Conservation (phyloP, 2,329 filamentous ascomycete genomes). For the Ceratocystis destructans region DNA sequence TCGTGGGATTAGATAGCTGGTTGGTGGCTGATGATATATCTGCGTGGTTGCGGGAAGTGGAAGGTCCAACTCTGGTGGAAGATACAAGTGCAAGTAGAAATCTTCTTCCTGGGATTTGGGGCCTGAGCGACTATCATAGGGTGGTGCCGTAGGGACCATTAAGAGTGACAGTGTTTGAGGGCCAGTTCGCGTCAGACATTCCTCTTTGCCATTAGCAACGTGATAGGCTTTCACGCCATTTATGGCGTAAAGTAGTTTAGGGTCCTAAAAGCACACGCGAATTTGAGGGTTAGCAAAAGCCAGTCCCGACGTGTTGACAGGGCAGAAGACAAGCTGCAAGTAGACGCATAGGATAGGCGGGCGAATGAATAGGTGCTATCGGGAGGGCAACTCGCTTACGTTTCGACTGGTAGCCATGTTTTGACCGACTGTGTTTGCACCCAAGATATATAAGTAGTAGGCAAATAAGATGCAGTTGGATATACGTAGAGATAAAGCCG, state of each 20-base stretch:
- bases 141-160: conserved; percentile 85
- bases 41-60: conserved; percentile 90
- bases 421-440: not conserved
- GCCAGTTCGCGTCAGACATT: conserved; percentile 67
- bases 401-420: conserved; percentile 18
- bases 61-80: conserved; percentile 86
- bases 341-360: not conserved
- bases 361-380: not conserved
- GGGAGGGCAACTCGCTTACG: conserved; percentile 4
- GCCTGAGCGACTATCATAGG: conserved; percentile 44
- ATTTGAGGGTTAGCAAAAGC: conserved; percentile 13
- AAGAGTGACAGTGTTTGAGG: conserved; percentile 83
- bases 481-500: not conserved
- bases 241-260: conserved; percentile 56
- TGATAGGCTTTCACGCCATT: conserved; percentile 84
- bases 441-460: not conserved
- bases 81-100: conserved; percentile 91
- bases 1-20: conserved; percentile 83
- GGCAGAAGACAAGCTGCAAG: not conserved
- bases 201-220: conserved; percentile 74
- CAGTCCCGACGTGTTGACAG: not conserved
- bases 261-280: conserved; percentile 34
- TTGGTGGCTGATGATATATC: conserved; percentile 89
- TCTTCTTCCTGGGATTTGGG: conserved; percentile 61
- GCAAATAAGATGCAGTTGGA: not conserved